These are phyloP conservation scores for Ophiostoma quercus DNA, from an alignment of 2,329 filamentous ascomycete genomes.

Conservation along the genomic window DNA sequence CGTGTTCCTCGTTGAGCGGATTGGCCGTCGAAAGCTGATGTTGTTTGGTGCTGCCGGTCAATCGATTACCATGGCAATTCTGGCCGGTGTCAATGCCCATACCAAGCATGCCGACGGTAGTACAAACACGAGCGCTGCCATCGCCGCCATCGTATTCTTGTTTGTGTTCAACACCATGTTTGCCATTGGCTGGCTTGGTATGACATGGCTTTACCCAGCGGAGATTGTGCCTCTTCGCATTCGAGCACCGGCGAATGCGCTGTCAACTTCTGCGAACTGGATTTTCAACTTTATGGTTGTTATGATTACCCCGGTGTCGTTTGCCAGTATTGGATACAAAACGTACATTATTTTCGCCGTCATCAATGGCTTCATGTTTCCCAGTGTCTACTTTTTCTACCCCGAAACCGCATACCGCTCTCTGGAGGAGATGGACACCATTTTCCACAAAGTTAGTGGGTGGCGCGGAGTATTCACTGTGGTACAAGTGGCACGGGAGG, in stretches of 20 bases:
- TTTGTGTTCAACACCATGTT: conserved; percentile 53
- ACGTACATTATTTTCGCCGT: conserved; percentile 53
- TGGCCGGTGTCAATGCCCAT: conserved; percentile 38
- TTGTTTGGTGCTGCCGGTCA: conserved; percentile 51
- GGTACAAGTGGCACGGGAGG: conserved; percentile 40
- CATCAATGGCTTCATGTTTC: conserved; percentile 49
- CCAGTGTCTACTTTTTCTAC: conserved; percentile 48
- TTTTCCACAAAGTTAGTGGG: conserved; percentile 51
- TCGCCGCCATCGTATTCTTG: conserved; percentile 36
- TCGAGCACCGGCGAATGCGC: conserved; percentile 53
- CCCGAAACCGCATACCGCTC: conserved; percentile 51
- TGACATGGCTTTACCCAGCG: conserved; percentile 56
- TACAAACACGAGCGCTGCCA: conserved; percentile 34
- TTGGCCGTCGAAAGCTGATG: conserved; percentile 29
- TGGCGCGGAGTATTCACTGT: conserved; percentile 38
- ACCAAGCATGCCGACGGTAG: conserved; percentile 17
- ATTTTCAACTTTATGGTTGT: conserved; percentile 51
- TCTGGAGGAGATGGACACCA: conserved; percentile 65
- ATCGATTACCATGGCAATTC: conserved; percentile 50
- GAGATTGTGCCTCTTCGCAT: conserved; percentile 51
- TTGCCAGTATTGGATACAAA: conserved; percentile 48
- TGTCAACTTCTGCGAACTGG: conserved; percentile 42
- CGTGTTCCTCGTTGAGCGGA: conserved; percentile 27
- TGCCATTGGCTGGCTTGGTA: conserved; percentile 48
- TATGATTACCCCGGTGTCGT: conserved; percentile 57